Conservation (phyloP, 2,329 filamentous ascomycete genomes). For the Penicillium nordicum region DNA sequence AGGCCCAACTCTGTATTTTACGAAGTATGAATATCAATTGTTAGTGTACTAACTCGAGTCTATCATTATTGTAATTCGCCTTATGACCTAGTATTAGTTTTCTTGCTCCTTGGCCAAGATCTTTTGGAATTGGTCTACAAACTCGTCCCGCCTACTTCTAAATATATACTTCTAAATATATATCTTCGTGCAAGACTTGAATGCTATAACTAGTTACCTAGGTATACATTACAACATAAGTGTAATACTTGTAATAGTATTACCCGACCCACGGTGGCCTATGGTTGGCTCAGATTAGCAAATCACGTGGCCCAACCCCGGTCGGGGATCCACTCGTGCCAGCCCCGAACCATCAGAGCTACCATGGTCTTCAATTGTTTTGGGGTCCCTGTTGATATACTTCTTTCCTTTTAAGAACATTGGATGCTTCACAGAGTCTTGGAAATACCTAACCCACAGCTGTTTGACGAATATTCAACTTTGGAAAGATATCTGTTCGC, state of each 20-base stretch:
- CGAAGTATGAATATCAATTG: not conserved
- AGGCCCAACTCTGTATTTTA: not conserved
- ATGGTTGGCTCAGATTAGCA: not conserved
- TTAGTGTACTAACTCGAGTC: not conserved
- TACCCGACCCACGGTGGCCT: too few species aligned
- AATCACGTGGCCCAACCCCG: not conserved
- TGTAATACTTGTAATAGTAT: too few species aligned
- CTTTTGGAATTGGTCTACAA: not conserved
- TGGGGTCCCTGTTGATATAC: not conserved
- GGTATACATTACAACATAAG: too few species aligned
- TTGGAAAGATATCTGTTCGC: too few species aligned
- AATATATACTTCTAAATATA: not conserved
- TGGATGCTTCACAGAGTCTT: accelerated
- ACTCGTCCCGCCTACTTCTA: not conserved
- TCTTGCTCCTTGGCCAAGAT: not conserved
- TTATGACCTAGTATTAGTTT: not conserved
- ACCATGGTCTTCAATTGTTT: not conserved
- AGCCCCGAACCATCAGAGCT: not conserved
- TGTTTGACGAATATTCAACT: not conserved
- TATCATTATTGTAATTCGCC: too few species aligned
- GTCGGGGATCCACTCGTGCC: not conserved
- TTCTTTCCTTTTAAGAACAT: not conserved
- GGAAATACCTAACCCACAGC: not conserved
- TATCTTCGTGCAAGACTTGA: not conserved
- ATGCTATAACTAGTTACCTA: too few species aligned